Conservation (phyloP, 805 yeast species). For the Yarrowia sp. region DNA sequence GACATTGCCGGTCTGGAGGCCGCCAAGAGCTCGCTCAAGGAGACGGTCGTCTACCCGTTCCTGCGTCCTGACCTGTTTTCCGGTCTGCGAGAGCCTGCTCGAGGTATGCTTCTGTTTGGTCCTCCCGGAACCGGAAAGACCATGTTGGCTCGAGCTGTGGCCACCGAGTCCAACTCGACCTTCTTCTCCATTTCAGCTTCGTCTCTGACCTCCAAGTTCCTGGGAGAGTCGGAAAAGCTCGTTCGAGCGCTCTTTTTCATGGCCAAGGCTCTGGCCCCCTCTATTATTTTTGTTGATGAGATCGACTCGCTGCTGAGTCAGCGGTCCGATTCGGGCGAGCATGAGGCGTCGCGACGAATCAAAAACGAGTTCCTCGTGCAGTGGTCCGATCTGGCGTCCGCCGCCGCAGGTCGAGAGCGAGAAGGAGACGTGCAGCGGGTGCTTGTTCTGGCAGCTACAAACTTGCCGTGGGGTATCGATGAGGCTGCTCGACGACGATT, state of each 20-base stretch:
- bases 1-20: conserved; percentile 90
- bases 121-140: conserved; percentile 99
- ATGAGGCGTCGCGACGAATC: conserved; percentile 86
- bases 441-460: conserved; percentile 91
- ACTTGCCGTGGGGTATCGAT: conserved; percentile 95
- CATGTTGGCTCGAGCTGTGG: conserved; percentile 96
- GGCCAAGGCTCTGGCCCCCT: conserved; percentile 86
- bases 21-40: conserved; percentile 90
- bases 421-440: conserved; percentile 66
- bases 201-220: conserved; percentile 76
- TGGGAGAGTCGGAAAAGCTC: conserved; percentile 93
- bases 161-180: conserved; percentile 91
- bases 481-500: conserved; percentile 96
- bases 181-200: conserved; percentile 92
- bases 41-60: conserved; percentile 95
- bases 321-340: conserved; percentile 76
- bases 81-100: conserved; percentile 90
- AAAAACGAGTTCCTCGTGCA: conserved; percentile 93
- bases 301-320: conserved; percentile 88
- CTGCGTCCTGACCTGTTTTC: conserved; percentile 89
- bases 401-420: conserved; percentile 76
- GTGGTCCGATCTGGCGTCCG: conserved; percentile 91
- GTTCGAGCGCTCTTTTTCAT: conserved; percentile 86
- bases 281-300: conserved; percentile 94
- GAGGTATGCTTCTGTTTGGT: conserved; percentile 96